Evolutionary conservation across 2,329 filamentous ascomycete species (phyloP).

Genomic region (Neonectria coccinea): DNA sequence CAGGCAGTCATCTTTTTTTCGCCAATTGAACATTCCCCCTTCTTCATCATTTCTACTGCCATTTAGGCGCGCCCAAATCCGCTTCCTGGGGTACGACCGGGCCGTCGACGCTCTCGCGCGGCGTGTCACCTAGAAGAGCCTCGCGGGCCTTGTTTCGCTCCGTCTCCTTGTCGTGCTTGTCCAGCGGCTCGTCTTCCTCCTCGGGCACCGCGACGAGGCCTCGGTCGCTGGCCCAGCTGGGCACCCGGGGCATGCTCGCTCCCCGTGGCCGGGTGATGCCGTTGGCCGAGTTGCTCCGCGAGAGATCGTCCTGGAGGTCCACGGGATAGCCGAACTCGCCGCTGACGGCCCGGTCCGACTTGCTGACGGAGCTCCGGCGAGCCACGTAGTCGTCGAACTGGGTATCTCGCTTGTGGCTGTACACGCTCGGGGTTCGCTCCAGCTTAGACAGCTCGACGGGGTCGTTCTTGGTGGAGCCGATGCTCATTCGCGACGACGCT

Average conservation of each 20-base stretch:
- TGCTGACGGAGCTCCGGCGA: conserved; percentile 45
- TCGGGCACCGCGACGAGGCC: conserved; percentile 55
- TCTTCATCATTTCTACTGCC: conserved; percentile 35
- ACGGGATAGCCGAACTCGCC: conserved; percentile 49
- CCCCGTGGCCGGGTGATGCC: conserved; percentile 41
- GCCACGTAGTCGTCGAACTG: conserved; percentile 61
- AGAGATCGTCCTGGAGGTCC: conserved; percentile 12
- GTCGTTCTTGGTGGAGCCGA: conserved; percentile 43
- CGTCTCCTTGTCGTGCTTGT: conserved; percentile 29
- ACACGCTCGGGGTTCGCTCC: conserved; percentile 48
- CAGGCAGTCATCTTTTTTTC: neutral
- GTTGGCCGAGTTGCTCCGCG: conserved; percentile 15
- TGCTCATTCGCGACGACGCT: conserved; percentile 47
- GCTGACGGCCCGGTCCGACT: conserved; percentile 44
- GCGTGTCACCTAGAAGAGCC: conserved; percentile 45
- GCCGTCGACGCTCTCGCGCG: conserved; percentile 40
- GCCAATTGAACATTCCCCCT: neutral
- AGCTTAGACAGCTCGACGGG: conserved; percentile 37
- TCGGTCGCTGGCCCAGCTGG: conserved; percentile 54
- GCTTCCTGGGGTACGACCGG: conserved; percentile 39
- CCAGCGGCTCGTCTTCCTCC: conserved; percentile 49
- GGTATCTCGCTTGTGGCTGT: conserved; percentile 60
- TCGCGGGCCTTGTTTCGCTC: conserved; percentile 43
- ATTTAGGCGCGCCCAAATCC: conserved; percentile 46
- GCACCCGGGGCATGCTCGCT: conserved; percentile 44